A percentile compares a stretch with the other conserved stretches of the same genome.
Evolutionary conservation across 306 rosid species (phyloP).

Genomic region (Dalbergia cochinchinensis): DNA sequence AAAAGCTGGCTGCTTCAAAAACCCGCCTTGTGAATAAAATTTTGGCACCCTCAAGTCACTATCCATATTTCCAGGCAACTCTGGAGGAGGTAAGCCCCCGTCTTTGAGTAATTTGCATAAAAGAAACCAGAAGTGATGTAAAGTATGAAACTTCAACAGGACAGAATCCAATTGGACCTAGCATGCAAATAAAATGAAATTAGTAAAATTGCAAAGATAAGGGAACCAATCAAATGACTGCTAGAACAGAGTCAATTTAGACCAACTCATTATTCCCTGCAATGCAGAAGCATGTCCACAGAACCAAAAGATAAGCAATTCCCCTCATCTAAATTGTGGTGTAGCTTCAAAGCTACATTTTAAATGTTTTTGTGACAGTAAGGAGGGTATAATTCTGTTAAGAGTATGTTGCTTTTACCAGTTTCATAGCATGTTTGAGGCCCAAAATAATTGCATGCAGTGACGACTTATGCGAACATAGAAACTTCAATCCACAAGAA

Average conservation of each 20-base stretch:
- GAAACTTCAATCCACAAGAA: conserved; percentile 85
- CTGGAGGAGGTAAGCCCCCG: conserved; percentile 54
- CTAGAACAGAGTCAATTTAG: conserved; percentile 24
- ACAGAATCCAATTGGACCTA: conserved; percentile 84
- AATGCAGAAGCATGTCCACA: conserved; percentile 25
- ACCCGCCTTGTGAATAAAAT: conserved; percentile 85
- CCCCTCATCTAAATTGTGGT: conserved; percentile 29
- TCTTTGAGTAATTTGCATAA: conserved; percentile 80
- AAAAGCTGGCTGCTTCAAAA: conserved; percentile 79
- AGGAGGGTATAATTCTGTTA: conserved; percentile 10
- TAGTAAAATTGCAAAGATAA: conserved; percentile 39
- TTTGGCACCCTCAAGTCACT: conserved; percentile 49
- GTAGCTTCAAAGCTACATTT: conserved; percentile 20
- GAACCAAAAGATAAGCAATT: conserved; percentile 38
- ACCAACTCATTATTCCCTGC: conserved; percentile 26
- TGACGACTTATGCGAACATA: conserved; percentile 70
- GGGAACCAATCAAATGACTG: conserved; percentile 20
- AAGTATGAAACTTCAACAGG: conserved; percentile 70
- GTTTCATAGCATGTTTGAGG: conserved; percentile 85
- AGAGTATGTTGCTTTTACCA: conserved; percentile 62
- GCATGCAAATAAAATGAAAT: conserved; percentile 47
- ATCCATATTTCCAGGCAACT: conserved; percentile 45
- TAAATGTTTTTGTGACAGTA: not conserved
- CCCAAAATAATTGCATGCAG: conserved; percentile 71
- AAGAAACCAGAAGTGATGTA: conserved; percentile 93